Base-by-base conservation (phyloP, 345 rosid genomes). In the Aethionema arabicum region DNA sequence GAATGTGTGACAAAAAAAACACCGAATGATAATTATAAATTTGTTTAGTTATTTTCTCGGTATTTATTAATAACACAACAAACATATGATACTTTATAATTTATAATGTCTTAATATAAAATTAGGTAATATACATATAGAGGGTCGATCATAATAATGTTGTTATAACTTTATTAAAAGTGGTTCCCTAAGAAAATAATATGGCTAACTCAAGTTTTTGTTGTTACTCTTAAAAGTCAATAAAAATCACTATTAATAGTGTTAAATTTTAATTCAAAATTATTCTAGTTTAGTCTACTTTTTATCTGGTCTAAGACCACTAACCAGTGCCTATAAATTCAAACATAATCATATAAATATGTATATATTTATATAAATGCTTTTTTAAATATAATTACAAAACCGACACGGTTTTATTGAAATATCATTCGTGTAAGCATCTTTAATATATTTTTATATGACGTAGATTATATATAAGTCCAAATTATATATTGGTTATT, bases 201-300 rank as follows among this genome's bases (percentile, higher is more conserved):
- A 51, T 61, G 68, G 67, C 51, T 62, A 69, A 69, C 73, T 69
- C 73, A 40, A 54, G 15, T 8, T 69, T 69, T 69, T 69, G 73
- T 69, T 55, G 61, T 11, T 55, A 54, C 57, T 55, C 45, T 55
- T 32, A 32, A 54, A 62, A 69, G 74, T 62, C 74, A 69, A 21
- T 21, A 21, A 21, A 62, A 55, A 62, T 7, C 47, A 63, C 61
- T 62, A 58, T 44, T 61, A 68, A 52, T 68, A 59, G 61, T 68
- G 55, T 68, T 41, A 35, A 60, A 21, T 15, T 13, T 46, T 46
- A 47, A 35, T 47, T 53, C 46, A 44, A 8, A 15, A 56, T 48
- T 39, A 57, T 48, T 59, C 32, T 7, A 49, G 37, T n/a, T 32
- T 35, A 44, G 8, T 10, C 45, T 52, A 53, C 35, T 36, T 57